phyloP scores from a whole-genome alignment of 148 eudicot species.

The Rhododendron williamsianum region DNA sequence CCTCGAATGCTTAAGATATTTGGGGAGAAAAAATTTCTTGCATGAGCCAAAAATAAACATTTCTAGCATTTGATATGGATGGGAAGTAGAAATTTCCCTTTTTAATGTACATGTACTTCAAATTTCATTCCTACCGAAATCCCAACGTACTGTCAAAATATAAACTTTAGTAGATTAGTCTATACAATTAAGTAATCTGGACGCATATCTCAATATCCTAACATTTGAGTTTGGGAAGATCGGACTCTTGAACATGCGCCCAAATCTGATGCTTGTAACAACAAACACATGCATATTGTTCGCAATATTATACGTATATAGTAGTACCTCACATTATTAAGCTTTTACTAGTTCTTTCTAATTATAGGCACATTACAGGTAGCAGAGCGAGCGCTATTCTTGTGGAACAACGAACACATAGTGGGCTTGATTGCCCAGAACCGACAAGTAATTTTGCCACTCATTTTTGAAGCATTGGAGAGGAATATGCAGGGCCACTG shows the following conservation, averaged over 20 bases:
- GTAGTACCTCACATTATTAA: not conserved
- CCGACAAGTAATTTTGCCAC: slow-evolving; percentile 38
- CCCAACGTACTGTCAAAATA: not conserved
- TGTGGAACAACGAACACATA: slow-evolving; percentile 53
- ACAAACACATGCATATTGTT: not conserved
- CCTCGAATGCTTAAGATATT: not conserved
- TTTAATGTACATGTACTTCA: not conserved
- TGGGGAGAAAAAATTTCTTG: not conserved
- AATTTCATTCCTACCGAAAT: not conserved
- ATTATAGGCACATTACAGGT: slow-evolving; percentile 27
- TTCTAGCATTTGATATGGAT: not conserved
- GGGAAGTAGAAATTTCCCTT: not conserved
- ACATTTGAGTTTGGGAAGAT: not conserved
- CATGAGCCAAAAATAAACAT: not conserved
- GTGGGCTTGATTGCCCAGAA: slow-evolving; percentile 41
- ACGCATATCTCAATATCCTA: not conserved
- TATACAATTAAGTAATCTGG: not conserved
- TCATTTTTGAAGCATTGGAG: slow-evolving; percentile 39
- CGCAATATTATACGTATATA: not conserved
- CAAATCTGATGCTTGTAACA: not conserved
- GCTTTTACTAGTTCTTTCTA: slow-evolving; percentile 3
- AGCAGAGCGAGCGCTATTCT: slow-evolving; percentile 51
- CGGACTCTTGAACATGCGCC: not conserved
- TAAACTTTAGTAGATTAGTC: too few relatives aligned
- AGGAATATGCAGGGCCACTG: slow-evolving; percentile 37